phyloP scores from a whole-genome alignment of 768 basidiomycete species.

The Kwoniella newhampshirensis region DNA sequence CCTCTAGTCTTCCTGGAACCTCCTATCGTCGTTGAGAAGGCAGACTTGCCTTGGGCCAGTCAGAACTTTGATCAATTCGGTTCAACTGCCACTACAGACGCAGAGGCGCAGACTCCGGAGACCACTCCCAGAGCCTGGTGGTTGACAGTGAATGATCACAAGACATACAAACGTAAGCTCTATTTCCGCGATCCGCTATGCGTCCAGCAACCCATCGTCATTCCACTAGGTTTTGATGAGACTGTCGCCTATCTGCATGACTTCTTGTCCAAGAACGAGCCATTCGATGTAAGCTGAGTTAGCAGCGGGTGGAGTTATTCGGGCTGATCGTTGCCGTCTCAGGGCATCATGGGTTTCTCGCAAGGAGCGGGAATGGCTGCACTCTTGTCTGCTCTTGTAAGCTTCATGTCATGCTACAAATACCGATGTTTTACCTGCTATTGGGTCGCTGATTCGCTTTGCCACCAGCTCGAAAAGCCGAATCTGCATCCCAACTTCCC shows the following conservation, averaged over 20 bases:
- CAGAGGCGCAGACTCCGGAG: conserved; percentile 46
- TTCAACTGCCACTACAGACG: conserved; percentile 44
- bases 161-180: conserved; percentile 39
- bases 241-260: conserved; percentile 46
- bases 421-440: not conserved
- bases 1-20: conserved; percentile 48
- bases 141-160: conserved; percentile 37
- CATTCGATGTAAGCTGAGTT: conserved; percentile 43
- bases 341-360: conserved; percentile 52
- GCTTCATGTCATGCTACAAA: conserved; percentile 2
- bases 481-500: conserved; percentile 39
- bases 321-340: not conserved
- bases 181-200: not conserved
- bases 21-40: conserved; percentile 48
- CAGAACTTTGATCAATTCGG: conserved; percentile 45
- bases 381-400: conserved; percentile 43
- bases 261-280: conserved; percentile 38
- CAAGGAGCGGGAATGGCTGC: conserved; percentile 53
- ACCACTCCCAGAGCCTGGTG: conserved; percentile 53
- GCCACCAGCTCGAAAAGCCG: conserved; percentile 46
- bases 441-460: not conserved
- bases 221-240: conserved; percentile 47
- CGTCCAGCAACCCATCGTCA: not conserved
- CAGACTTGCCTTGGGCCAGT: conserved; percentile 46
- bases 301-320: not conserved